Percentiles rank a stretch among this genome's conserved stretches.
phyloP scores from a whole-genome alignment of 805 yeast species.

The Metschnikowia dekortorum region DNA sequence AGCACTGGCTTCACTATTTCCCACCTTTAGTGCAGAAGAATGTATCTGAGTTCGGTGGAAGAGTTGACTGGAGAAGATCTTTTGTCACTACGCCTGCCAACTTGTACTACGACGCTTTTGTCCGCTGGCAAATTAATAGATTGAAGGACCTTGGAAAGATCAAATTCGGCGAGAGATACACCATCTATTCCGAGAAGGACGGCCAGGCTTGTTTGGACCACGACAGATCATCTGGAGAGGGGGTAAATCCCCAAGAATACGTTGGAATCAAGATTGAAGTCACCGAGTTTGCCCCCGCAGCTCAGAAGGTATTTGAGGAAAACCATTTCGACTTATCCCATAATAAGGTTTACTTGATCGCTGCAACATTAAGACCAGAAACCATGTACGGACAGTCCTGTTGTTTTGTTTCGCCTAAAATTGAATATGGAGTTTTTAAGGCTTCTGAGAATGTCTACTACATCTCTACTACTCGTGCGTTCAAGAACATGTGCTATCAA shows the following conservation, averaged over 20 bases:
- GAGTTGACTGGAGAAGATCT: conserved; percentile 98
- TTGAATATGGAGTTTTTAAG: conserved; percentile 85
- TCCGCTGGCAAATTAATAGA: conserved; percentile 93
- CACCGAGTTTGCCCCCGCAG: conserved; percentile 52
- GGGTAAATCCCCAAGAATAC: conserved; percentile 94
- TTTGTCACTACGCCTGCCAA: conserved; percentile 92
- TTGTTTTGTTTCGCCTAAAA: conserved; percentile 95
- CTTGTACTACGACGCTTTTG: conserved; percentile 85
- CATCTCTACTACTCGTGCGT: conserved; percentile 91
- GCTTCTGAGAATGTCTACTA: conserved; percentile 71
- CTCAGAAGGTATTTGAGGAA: conserved; percentile 50
- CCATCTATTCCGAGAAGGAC: conserved; percentile 95
- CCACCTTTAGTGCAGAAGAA: conserved; percentile 84
- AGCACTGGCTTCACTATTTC: conserved; percentile 85
- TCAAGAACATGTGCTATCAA: conserved; percentile 96
- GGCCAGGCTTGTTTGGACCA: conserved; percentile 99
- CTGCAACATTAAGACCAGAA: conserved; percentile 97
- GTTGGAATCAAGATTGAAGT: conserved; percentile 84
- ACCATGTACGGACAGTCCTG: conserved; percentile 99
- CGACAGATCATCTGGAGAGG: conserved; percentile 96
- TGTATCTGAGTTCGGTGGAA: conserved; percentile 78
- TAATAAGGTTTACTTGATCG: conserved; percentile 78
- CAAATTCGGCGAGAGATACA: conserved; percentile 97
- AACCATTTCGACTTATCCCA: conserved; percentile 42
- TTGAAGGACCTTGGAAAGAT: conserved; percentile 83